A percentile compares a stretch with the other conserved stretches of the same genome.
Conservation (phyloP, 805 yeast genomes). For the Ogataea pignaliae region DNA sequence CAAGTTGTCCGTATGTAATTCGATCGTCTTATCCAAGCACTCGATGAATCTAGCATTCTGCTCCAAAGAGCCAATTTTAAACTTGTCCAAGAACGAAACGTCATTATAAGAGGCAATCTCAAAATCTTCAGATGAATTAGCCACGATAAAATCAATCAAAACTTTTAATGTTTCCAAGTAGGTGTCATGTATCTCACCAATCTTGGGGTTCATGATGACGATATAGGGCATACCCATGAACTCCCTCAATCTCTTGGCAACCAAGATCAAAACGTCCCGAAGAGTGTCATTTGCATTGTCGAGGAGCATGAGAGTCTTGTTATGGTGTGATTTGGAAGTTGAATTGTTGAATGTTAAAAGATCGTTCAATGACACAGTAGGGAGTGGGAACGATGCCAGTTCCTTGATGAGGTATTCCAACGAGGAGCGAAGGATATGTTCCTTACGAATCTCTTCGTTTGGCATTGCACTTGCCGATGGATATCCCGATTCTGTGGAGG, state of each 20-base stretch:
- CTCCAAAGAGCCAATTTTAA: conserved; percentile 37
- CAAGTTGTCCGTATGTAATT: conserved; percentile 79
- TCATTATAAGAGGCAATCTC: conserved; percentile 16
- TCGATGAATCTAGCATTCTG: conserved; percentile 52
- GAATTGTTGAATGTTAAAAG: conserved; percentile 42
- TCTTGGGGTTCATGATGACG: conserved; percentile 80
- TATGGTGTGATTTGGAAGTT: conserved; percentile 17
- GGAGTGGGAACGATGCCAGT: conserved; percentile 48
- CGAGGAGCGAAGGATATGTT: conserved; percentile 15
- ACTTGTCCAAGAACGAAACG: conserved; percentile 26
- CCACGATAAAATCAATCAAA: conserved; percentile 40
- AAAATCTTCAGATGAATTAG: conserved; percentile 11
- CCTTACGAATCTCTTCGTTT: conserved; percentile 5
- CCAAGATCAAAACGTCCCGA: conserved; percentile 50
- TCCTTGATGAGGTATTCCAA: conserved; percentile 55
- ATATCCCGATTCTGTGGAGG: neutral
- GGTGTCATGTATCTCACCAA: conserved; percentile 68
- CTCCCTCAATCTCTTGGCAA: conserved; percentile 67
- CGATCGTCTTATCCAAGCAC: conserved; percentile 56
- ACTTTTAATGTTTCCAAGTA: conserved; percentile 67
- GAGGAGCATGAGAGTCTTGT: conserved; percentile 31
- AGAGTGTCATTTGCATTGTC: conserved; percentile 53
- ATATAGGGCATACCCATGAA: conserved; percentile 78
- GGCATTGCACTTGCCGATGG: conserved; percentile 5
- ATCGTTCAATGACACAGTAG: conserved; percentile 48